phyloP scores from a whole-genome alignment of 2,329 filamentous ascomycete genomes.

The Apiospora marii region DNA sequence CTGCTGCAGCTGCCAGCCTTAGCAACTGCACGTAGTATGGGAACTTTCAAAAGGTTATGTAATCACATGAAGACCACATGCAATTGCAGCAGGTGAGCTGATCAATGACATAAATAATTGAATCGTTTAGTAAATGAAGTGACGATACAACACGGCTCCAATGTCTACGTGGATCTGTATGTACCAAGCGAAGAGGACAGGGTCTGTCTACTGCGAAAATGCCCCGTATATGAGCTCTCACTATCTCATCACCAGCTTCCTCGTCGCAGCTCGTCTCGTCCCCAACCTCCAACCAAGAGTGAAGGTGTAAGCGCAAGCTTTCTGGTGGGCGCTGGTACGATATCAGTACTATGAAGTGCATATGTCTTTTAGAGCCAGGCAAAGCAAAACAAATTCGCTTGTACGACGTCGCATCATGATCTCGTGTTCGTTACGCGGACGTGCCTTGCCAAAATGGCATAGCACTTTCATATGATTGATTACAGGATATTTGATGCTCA shows the following conservation, averaged over 20 bases:
- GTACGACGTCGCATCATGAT: not conserved
- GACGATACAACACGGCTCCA: too few species aligned
- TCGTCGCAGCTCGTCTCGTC: not conserved
- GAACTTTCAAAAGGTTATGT: not conserved
- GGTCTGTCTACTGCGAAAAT: not conserved
- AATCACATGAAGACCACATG: not conserved
- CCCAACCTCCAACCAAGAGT: not conserved
- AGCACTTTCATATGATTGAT: not conserved
- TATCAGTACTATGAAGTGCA: not conserved
- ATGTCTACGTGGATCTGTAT: too few species aligned
- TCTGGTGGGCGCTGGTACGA: not conserved
- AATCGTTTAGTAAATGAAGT: too few species aligned
- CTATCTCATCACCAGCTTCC: not conserved
- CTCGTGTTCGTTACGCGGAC: not conserved
- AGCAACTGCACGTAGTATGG: not conserved
- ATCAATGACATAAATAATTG: not conserved
- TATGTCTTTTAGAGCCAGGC: not conserved
- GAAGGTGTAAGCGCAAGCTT: not conserved
- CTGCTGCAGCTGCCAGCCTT: slow-evolving; percentile 16
- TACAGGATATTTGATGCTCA: not conserved
- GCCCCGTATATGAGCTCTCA: not conserved
- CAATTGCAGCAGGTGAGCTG: not conserved
- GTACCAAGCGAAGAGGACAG: not conserved
- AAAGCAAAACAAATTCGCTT: not conserved
- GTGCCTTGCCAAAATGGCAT: not conserved